Conservation (phyloP, 2,329 filamentous ascomycete species). For the Fusarium sp. region DNA sequence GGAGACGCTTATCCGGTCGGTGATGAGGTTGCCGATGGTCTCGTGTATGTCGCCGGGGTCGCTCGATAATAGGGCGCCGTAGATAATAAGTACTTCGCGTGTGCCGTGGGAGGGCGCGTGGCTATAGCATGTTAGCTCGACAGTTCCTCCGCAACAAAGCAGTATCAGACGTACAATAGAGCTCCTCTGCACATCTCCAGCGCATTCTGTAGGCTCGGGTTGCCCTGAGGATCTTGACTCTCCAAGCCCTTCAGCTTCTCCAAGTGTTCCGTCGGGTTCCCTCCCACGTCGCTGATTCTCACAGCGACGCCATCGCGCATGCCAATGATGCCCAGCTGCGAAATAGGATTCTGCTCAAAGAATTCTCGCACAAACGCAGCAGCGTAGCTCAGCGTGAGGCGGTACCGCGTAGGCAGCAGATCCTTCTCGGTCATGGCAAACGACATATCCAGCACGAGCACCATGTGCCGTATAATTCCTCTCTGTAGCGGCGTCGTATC, state of each 20-base stretch:
- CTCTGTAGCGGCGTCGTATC: slow-evolving; percentile 96
- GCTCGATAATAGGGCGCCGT: slow-evolving; percentile 87
- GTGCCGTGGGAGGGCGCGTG: slow-evolving; percentile 95
- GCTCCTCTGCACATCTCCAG: slow-evolving; percentile 93
- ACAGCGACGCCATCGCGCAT: slow-evolving; percentile 93
- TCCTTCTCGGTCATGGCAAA: slow-evolving; percentile 97
- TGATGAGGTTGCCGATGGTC: slow-evolving; percentile 81
- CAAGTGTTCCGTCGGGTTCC: slow-evolving; percentile 90
- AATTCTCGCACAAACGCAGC: slow-evolving; percentile 91
- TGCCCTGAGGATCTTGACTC: slow-evolving; percentile 75
- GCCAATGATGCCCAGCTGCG: slow-evolving; percentile 89
- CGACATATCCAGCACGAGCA: slow-evolving; percentile 91
- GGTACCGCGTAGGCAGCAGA: slow-evolving; percentile 85
- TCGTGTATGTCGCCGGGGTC: slow-evolving; percentile 96
- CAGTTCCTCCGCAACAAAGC: not conserved
- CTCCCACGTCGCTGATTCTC: slow-evolving; percentile 87
- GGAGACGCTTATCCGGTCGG: slow-evolving; percentile 85
- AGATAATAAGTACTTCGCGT: slow-evolving; percentile 89
- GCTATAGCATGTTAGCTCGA: slow-evolving; percentile 53
- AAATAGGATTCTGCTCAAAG: slow-evolving; percentile 99
- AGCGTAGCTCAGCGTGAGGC: slow-evolving; percentile 83
- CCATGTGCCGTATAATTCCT: slow-evolving; percentile 96
- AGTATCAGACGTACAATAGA: slow-evolving; percentile 70
- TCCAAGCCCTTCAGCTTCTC: slow-evolving; percentile 76
- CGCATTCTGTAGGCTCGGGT: slow-evolving; percentile 89